phyloP scores from a whole-genome alignment of 2,329 filamentous ascomycete species.

The Immersiporthe knoxdaviesiana region DNA sequence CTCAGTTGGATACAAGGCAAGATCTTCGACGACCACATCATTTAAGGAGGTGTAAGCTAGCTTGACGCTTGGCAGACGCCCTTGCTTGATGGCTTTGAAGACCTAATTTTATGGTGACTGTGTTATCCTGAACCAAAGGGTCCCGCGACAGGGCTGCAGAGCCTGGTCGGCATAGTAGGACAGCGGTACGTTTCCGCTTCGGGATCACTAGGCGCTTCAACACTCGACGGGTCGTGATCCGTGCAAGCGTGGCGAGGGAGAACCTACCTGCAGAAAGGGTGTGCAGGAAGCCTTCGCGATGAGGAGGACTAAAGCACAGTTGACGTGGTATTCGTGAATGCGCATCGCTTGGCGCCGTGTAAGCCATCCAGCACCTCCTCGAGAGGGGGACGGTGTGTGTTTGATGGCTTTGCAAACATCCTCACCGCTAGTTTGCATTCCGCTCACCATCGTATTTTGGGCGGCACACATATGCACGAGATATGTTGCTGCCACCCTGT shows the following conservation, averaged over 20 bases:
- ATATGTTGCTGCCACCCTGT: conserved; percentile 4
- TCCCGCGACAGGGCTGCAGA: conserved; percentile 6
- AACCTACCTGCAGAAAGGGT: neutral
- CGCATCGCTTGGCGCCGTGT: neutral
- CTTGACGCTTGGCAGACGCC: neutral
- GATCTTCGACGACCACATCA: conserved; percentile 8
- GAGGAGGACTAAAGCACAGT: neutral
- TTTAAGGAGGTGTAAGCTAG: neutral
- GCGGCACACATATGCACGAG: conserved; percentile 16
- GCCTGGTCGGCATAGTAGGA: neutral
- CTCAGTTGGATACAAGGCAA: neutral
- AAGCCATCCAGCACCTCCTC: neutral
- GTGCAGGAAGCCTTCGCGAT: neutral
- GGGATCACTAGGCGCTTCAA: neutral
- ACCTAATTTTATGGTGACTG: neutral
- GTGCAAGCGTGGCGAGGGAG: neutral
- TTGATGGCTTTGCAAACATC: neutral
- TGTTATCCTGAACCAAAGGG: neutral
- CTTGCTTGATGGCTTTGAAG: neutral
- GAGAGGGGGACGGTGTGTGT: conserved; percentile 13
- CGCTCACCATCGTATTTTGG: conserved; percentile 22
- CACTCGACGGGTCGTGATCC: neutral
- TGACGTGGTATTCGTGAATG: neutral
- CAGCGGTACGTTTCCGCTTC: neutral
- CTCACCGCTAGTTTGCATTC: conserved; percentile 29